phyloP scores from a whole-genome alignment of 305 asterid species.

The Andrographis paniculata region DNA sequence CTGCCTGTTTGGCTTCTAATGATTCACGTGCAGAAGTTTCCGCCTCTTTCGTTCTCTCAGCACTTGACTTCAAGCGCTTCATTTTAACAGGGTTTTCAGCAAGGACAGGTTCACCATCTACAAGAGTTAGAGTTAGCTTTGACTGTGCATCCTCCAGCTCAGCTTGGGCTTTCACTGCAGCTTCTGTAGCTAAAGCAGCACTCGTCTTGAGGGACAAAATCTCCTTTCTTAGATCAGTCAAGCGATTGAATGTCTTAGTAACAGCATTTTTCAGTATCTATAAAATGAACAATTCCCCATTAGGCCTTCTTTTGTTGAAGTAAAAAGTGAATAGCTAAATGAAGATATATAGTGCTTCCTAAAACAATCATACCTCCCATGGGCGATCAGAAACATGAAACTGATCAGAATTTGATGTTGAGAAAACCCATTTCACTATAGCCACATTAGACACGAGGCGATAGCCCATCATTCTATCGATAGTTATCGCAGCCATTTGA shows the following conservation, averaged over 20 bases:
- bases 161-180: conserved; percentile 65
- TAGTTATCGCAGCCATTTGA: conserved; percentile 85
- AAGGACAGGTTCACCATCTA: conserved; percentile 93
- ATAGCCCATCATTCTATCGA: conserved; percentile 99
- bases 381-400: conserved; percentile 88
- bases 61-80: conserved; percentile 71
- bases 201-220: conserved; percentile 56
- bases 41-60: conserved; percentile 60
- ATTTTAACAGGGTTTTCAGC: conserved; percentile 86
- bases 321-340: background rate
- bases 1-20: conserved; percentile 90
- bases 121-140: conserved; percentile 69
- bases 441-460: conserved; percentile 90
- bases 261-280: conserved; percentile 85
- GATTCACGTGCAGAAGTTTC: conserved; percentile 66
- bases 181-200: conserved; percentile 45
- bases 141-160: conserved; percentile 73
- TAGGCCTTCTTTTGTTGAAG: conserved; percentile 8
- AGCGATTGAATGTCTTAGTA: conserved; percentile 84
- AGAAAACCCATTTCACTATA: conserved; percentile 94
- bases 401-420: conserved; percentile 44
- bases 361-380: conserved; percentile 67
- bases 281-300: conserved; percentile 14
- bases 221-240: conserved; percentile 85
- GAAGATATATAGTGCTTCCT: too few relatives aligned